Evolutionary conservation across 2,329 filamentous ascomycete species (phyloP).

Genomic region (Hypoxylon sp.): DNA sequence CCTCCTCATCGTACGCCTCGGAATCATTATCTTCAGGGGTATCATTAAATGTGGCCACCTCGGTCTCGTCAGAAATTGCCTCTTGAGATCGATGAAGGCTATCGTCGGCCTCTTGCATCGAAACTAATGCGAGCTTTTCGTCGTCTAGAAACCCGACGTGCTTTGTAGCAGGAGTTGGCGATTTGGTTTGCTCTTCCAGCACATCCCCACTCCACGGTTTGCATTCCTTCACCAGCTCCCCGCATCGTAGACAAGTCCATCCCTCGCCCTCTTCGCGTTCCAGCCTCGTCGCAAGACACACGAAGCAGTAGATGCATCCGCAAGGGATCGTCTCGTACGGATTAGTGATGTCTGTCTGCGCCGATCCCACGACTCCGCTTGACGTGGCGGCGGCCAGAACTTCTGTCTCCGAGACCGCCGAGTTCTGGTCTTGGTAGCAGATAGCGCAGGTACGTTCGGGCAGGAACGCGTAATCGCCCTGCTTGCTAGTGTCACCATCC

Average conservation of each 20-base stretch:
- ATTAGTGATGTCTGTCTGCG: constrained; percentile 94
- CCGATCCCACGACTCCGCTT: constrained; percentile 85
- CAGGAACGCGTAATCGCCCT: constrained; percentile 84
- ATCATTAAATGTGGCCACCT: constrained; percentile 24
- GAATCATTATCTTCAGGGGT: constrained; percentile 47
- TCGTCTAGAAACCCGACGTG: constrained; percentile 73
- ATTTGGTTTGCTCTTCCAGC: constrained; percentile 64
- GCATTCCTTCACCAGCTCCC: constrained; percentile 84
- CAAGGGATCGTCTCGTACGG: constrained; percentile 93
- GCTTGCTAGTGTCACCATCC: constrained; percentile 64
- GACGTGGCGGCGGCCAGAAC: constrained; percentile 76
- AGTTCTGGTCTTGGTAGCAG: constrained; percentile 94
- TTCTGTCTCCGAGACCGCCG: constrained; percentile 79
- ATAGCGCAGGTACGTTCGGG: constrained; percentile 96
- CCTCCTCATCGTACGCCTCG: constrained; percentile 51
- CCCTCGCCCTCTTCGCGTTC: constrained; percentile 95
- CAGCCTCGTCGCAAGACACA: constrained; percentile 89
- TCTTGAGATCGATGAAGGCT: constrained; percentile 35
- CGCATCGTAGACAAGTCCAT: constrained; percentile 91
- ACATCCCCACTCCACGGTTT: constrained; percentile 94
- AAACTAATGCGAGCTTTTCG: constrained; percentile 46
- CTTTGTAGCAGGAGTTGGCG: constrained; percentile 61
- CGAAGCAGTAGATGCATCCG: constrained; percentile 94
- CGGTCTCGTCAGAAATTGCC: constrained; percentile 23
- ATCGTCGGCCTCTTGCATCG: constrained; percentile 44